Percentiles rank a stretch among this genome's conserved stretches.
phyloP scores from a whole-genome alignment of 768 basidiomycete species.

The Mrakia frigida region DNA sequence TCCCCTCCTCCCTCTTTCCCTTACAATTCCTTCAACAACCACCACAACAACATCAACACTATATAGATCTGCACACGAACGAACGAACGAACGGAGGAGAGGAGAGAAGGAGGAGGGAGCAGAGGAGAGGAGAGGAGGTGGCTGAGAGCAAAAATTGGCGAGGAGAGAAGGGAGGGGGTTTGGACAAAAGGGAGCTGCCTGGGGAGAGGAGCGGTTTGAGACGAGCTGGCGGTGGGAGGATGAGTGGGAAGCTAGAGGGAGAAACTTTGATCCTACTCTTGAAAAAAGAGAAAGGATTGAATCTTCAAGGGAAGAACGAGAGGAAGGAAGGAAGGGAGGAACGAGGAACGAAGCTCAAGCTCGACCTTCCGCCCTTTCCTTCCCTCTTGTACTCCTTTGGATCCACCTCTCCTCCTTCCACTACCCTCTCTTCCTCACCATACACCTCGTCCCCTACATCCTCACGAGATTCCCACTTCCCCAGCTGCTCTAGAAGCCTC shows the following conservation, averaged over 20 bases:
- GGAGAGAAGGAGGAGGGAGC: not conserved
- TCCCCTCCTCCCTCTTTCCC: not conserved
- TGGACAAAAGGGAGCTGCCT: too few relatives aligned
- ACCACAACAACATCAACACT: not conserved
- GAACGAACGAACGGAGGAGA: not conserved
- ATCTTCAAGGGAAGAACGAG: not conserved
- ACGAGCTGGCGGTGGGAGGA: not conserved
- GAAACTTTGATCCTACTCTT: not conserved
- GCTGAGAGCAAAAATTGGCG: not conserved
- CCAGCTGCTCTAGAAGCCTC: not conserved
- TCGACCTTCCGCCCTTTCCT: not conserved
- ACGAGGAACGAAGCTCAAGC: conserved; percentile 1
- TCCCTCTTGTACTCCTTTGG: not conserved
- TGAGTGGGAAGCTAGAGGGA: not conserved
- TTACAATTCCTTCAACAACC: not conserved
- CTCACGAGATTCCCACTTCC: not conserved
- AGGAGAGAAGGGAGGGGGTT: not conserved
- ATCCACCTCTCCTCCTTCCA: not conserved
- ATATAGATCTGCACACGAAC: not conserved
- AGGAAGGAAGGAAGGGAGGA: not conserved
- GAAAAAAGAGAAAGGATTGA: not conserved
- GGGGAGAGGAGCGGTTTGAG: not conserved
- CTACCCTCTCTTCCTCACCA: not conserved
- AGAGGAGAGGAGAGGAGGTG: not conserved
- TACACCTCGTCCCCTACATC: not conserved